A percentile compares a stretch with the other conserved stretches of the same genome.
phyloP scores from a whole-genome alignment of 768 basidiomycete genomes.

The Porphyrellus cyaneotinctus region DNA sequence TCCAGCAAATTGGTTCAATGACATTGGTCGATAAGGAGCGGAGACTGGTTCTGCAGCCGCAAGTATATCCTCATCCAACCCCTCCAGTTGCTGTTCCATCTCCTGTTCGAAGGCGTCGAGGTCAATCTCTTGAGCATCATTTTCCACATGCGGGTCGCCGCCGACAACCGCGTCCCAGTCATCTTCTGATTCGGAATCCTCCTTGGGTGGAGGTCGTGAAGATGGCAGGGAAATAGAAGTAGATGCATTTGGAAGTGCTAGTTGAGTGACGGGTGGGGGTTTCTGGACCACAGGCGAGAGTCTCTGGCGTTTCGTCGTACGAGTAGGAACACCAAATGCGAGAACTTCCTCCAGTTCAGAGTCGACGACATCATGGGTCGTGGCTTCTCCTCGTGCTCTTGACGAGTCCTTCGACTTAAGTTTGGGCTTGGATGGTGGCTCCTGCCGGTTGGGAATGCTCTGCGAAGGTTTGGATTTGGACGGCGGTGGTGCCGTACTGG shows the following conservation, averaged over 20 bases:
- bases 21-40: slow-evolving; percentile 39
- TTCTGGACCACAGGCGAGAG: slow-evolving; percentile 22
- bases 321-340: slow-evolving; percentile 46
- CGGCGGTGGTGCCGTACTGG: slow-evolving; percentile 15
- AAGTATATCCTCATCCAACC: slow-evolving; percentile 49
- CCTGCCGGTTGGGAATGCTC: slow-evolving; percentile 22
- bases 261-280: slow-evolving; percentile 15
- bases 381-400: slow-evolving; percentile 23
- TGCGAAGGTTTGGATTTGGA: slow-evolving; percentile 34
- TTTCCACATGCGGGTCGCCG: slow-evolving; percentile 22
- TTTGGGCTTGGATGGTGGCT: slow-evolving; percentile 25
- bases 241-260: slow-evolving; percentile 39
- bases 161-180: slow-evolving; percentile 50
- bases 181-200: slow-evolving; percentile 40
- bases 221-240: slow-evolving; percentile 30
- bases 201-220: slow-evolving; percentile 25
- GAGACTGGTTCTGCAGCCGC: slow-evolving; percentile 38
- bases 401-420: slow-evolving; percentile 21
- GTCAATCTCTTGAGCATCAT: slow-evolving; percentile 34
- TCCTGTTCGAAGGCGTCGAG: slow-evolving; percentile 34
- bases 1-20: slow-evolving; percentile 47
- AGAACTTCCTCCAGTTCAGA: slow-evolving; percentile 43
- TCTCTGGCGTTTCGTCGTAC: slow-evolving; percentile 32
- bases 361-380: slow-evolving; percentile 18
- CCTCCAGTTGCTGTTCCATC: slow-evolving; percentile 35